A percentile compares a stretch with the other conserved stretches of the same genome.
These are phyloP conservation scores for Magnusiomyces tetraspermus DNA, from an alignment of 1,139 yeast species.

Conservation along the genomic window DNA sequence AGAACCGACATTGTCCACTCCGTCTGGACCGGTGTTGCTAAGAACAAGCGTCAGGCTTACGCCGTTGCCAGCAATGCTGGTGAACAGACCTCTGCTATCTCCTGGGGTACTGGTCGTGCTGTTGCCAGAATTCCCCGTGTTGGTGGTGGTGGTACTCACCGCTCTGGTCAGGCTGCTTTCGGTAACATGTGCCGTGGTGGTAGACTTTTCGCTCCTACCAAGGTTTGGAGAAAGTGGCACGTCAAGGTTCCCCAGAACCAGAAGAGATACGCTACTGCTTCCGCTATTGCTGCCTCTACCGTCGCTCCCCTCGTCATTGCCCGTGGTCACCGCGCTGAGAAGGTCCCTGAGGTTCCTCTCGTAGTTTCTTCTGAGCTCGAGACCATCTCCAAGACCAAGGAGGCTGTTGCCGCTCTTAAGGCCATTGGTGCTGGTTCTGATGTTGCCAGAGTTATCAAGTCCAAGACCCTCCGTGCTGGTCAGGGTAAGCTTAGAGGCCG, in stretches of 20 bases:
- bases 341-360: slow-evolving; percentile 96
- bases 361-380: slow-evolving; percentile 93
- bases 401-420: slow-evolving; percentile 96
- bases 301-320: slow-evolving; percentile 98
- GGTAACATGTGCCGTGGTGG: slow-evolving; percentile 99
- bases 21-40: slow-evolving; percentile 96
- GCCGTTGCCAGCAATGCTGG: slow-evolving; percentile 99
- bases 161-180: slow-evolving; percentile 99
- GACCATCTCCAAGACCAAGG: slow-evolving; percentile 93
- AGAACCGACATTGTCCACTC: slow-evolving; percentile 99
- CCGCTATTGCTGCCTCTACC: slow-evolving; percentile 99
- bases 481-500: slow-evolving; percentile 99
- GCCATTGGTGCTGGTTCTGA: slow-evolving; percentile 99
- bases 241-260: slow-evolving; percentile 99
- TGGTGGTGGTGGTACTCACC: slow-evolving; percentile 99
- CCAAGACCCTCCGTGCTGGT: slow-evolving; percentile 99
- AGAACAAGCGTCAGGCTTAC: slow-evolving; percentile 99
- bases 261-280: slow-evolving; percentile 99
- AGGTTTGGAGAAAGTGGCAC: slow-evolving; percentile 99
- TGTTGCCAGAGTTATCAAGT: slow-evolving; percentile 94
- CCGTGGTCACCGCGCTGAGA: slow-evolving; percentile 99
- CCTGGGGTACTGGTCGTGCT: slow-evolving; percentile 99
- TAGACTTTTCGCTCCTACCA: slow-evolving; percentile 99
- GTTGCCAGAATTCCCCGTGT: slow-evolving; percentile 99
- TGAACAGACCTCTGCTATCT: slow-evolving; percentile 99